Evolutionary conservation across 148 eudicot genomes (phyloP), one percentile per base, ranked within the genome.

Genomic region (Spergularia bocconei): DNA sequence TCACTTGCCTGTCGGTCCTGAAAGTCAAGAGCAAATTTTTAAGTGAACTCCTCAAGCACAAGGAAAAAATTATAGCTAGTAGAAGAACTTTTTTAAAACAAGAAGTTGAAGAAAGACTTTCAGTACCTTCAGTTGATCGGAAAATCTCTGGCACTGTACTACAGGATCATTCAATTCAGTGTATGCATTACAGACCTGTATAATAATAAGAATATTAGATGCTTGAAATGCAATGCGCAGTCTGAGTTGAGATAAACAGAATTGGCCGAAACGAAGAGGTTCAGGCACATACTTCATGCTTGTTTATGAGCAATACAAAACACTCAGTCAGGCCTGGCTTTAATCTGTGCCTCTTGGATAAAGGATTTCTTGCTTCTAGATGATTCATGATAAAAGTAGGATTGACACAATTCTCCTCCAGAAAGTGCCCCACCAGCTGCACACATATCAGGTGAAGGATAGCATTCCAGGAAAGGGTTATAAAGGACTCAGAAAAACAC

Each of bases 291-390:
- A 91, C 98, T 75, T 94, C 98, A 67, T 86, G 97, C 85, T 91
- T 94, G 93, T 91, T 91, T 81, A 94, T 59, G 81, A 94, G 90
- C 80, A 91, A 77, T 73, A 91, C 97, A 64, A 94, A 94, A 25
- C 98, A 88, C 74, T 94, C 98, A 39, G 98, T 94, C 73, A 91
- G 78, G 65, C 96, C 92, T 41, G 96, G 93, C 72, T 78, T 86
- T n/a, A 96, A 89, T 82, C 97, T 85, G 81, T 94, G 98, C 97
- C 97, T 91, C 84, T 94, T 94, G n/a, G 98, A 97, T 77, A 94
- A 79, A 20, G 98, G 97, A 75, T 93, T 90, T 97, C 91, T 93
- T 62, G 91, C 89, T 86, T 93, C 90, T 25, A 97, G 98, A 80
- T 93, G 98, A 73, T 93, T 91, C 33, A 91, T 91, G 44, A 94